A percentile compares a stretch with the other conserved stretches of the same genome.
Evolutionary conservation across 2,329 filamentous ascomycete species (phyloP).

Genomic region (Botrytis fabae): DNA sequence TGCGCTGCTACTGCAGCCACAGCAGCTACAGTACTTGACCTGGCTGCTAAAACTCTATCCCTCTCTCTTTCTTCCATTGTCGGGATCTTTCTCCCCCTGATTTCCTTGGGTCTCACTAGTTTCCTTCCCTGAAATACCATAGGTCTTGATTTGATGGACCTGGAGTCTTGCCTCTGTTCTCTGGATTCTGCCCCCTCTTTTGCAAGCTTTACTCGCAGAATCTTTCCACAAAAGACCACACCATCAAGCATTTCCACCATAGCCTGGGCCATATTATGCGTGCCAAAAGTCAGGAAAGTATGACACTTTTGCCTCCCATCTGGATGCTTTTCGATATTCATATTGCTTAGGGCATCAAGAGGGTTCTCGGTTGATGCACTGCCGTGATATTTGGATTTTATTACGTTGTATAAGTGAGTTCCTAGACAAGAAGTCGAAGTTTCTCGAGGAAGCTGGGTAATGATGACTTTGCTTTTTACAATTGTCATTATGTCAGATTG

Average conservation of each 20-base stretch:
- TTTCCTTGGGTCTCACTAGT: background rate
- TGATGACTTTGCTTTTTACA: constrained; percentile 32
- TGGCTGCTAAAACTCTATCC: background rate
- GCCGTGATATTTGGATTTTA: background rate
- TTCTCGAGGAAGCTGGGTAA: constrained; percentile 27
- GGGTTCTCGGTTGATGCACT: constrained; percentile 8
- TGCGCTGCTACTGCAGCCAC: background rate
- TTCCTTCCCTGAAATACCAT: background rate
- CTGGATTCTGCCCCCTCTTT: constrained; percentile 21
- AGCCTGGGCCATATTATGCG: constrained; percentile 23
- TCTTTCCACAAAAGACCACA: background rate
- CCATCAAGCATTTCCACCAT: constrained; percentile 15
- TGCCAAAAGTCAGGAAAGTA: constrained; percentile 30
- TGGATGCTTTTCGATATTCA: constrained; percentile 27
- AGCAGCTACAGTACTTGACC: background rate
- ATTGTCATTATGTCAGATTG: constrained; percentile 3
- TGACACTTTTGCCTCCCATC: constrained; percentile 27
- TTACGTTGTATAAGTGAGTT: constrained; percentile 19
- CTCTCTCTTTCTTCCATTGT: background rate
- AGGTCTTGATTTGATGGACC: background rate
- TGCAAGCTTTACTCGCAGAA: constrained; percentile 16
- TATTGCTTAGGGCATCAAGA: constrained; percentile 16
- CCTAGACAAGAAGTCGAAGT: constrained; percentile 20
- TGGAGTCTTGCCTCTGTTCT: background rate
- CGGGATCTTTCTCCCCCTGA: too few relatives aligned